Conservation (phyloP, 768 basidiomycete genomes). For the Mycena kentingensis region DNA sequence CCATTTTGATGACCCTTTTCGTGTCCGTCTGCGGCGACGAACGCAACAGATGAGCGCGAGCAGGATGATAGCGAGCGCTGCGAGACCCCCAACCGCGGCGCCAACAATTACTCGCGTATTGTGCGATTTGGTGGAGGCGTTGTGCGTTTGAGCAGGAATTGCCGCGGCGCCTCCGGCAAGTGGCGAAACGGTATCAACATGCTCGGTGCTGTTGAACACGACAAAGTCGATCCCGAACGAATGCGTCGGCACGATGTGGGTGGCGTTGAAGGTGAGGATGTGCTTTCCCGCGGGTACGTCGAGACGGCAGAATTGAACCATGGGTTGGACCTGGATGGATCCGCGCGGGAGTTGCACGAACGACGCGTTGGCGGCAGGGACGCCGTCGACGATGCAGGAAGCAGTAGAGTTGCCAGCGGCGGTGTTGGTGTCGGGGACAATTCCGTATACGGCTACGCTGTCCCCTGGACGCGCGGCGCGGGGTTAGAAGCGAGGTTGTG, state of each 20-base stretch:
- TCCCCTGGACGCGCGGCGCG: conserved; percentile 32
- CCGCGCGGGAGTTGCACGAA: conserved; percentile 28
- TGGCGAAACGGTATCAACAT: conserved; percentile 27
- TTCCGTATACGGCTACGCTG: conserved; percentile 39
- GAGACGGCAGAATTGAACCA: conserved; percentile 38
- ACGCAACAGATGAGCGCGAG: background rate
- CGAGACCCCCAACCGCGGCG: conserved; percentile 10
- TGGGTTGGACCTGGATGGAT: conserved; percentile 34
- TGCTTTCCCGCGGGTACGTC: conserved; percentile 39
- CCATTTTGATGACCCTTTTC: background rate
- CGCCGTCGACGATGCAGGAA: conserved; percentile 39
- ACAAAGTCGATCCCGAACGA: conserved; percentile 44
- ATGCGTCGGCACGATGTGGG: conserved; percentile 33
- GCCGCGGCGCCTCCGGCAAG: conserved; percentile 18
- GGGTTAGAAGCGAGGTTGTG: conserved; percentile 6
- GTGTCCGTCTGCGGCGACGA: background rate
- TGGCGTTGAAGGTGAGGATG: conserved; percentile 39
- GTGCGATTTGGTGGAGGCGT: background rate
- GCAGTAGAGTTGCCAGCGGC: conserved; percentile 32
- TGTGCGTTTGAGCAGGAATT: background rate
- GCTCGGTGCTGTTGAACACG: conserved; percentile 39
- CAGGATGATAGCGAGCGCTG: conserved; percentile 4
- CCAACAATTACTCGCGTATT: conserved; percentile 7
- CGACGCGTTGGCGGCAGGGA: conserved; percentile 17
- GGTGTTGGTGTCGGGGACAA: conserved; percentile 29